Conservation (phyloP, 2,329 filamentous ascomycete species). For the Neonectria ditissima region DNA sequence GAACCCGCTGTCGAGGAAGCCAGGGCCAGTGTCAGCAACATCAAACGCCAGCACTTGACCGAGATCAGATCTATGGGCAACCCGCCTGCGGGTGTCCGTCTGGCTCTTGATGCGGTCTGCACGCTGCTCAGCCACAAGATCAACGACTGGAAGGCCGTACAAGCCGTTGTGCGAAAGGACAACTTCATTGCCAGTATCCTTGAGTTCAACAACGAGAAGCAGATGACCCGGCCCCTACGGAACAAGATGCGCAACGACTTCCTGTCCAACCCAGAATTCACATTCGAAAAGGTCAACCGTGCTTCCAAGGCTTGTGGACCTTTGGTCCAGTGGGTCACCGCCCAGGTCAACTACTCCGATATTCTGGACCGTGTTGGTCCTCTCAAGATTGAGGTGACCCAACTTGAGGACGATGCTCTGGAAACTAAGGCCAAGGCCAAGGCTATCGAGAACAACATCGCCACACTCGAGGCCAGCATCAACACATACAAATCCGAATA, state of each 20-base stretch:
- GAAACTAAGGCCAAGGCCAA: conserved; percentile 94
- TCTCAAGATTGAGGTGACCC: conserved; percentile 86
- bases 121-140: conserved; percentile 92
- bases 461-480: conserved; percentile 87
- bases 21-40: conserved; percentile 96
- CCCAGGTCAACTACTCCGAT: conserved; percentile 97
- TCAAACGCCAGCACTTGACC: conserved; percentile 96
- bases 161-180: conserved; percentile 87
- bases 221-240: conserved; percentile 88
- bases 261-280: conserved; percentile 93
- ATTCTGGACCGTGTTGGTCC: conserved; percentile 95
- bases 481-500: conserved; percentile 97
- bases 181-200: conserved; percentile 99
- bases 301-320: conserved; percentile 97
- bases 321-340: conserved; percentile 95
- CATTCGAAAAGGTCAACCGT: conserved; percentile 94
- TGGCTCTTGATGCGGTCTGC: conserved; percentile 96
- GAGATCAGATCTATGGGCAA: conserved; percentile 98
- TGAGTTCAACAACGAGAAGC: conserved; percentile 93
- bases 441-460: conserved; percentile 89
- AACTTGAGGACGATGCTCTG: conserved; percentile 88
- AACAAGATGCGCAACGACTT: conserved; percentile 94
- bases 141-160: conserved; percentile 90
- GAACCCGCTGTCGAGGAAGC: conserved; percentile 95
- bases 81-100: conserved; percentile 88